Conservation (phyloP, 2,329 filamentous ascomycete genomes). For the Cytospora schulzeri region DNA sequence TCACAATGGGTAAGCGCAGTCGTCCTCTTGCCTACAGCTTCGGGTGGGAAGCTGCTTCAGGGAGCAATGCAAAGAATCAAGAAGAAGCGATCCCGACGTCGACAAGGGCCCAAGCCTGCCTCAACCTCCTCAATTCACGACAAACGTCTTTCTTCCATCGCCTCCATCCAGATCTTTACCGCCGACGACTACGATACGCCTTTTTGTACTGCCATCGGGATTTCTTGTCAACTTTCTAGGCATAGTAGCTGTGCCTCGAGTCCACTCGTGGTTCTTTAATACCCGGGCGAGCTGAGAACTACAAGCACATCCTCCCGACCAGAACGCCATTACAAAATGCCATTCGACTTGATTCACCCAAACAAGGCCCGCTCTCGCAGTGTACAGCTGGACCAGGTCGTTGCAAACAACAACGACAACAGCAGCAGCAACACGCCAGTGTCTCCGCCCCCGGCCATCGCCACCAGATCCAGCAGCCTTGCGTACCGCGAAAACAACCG, state of each 20-base stretch:
- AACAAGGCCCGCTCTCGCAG: conserved; percentile 50
- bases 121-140: conserved; percentile 2
- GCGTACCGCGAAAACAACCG: conserved; percentile 39
- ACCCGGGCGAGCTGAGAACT: conserved; percentile 47
- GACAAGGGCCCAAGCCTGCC: neutral
- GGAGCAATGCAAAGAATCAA: conserved; percentile 26
- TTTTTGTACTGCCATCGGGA: neutral
- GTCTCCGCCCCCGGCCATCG: conserved; percentile 33
- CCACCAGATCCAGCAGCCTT: conserved; percentile 40
- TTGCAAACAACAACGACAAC: conserved; percentile 27
- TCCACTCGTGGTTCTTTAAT: conserved; percentile 1
- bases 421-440: conserved; percentile 23
- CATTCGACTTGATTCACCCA: conserved; percentile 47
- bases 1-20: conserved; percentile 28
- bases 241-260: neutral
- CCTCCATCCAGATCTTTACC: neutral
- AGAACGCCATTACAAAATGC: conserved; percentile 36
- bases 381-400: conserved; percentile 48
- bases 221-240: neutral
- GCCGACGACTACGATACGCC: conserved; percentile 5
- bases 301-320: conserved; percentile 44
- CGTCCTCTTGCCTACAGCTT: conserved; percentile 5
- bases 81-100: conserved; percentile 5
- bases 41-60: conserved; percentile 4
- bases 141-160: neutral